Evolutionary conservation across 2,329 filamentous ascomycete genomes (phyloP).

Genomic region (Microthyrium microscopicum): DNA sequence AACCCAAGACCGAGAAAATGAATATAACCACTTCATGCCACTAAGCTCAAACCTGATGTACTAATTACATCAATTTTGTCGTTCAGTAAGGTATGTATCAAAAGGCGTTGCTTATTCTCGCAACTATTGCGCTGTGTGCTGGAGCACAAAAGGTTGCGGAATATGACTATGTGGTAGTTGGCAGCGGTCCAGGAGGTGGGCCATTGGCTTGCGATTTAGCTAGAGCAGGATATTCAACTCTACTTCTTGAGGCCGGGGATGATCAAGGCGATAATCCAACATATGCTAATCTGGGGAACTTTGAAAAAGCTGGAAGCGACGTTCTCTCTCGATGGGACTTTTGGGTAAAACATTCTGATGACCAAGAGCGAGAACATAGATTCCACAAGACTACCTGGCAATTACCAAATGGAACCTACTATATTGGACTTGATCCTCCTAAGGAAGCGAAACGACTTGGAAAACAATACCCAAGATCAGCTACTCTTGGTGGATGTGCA

Average conservation of each 20-base stretch:
- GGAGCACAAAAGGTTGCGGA: no score
- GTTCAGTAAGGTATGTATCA: no score
- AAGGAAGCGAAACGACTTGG: constrained; percentile 25
- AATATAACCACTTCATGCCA: no score
- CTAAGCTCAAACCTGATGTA: no score
- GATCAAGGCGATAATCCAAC: constrained; percentile 34
- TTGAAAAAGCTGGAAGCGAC: constrained; percentile 38
- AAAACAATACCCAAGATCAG: constrained; percentile 31
- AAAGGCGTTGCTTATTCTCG: no score
- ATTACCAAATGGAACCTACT: constrained; percentile 21
- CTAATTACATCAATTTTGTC: no score
- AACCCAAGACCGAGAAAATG: no score
- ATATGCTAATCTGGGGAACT: constrained; percentile 34
- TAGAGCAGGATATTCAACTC: constrained; percentile 40
- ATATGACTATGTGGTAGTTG: constrained; percentile 43
- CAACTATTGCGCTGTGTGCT: no score
- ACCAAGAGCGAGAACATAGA: constrained; percentile 33
- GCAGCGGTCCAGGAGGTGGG: constrained; percentile 42
- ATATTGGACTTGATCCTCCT: constrained; percentile 24
- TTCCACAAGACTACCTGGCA: constrained; percentile 41
- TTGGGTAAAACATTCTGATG: constrained; percentile 44
- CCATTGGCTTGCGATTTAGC: constrained; percentile 43
- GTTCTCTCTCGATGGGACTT: constrained; percentile 43
- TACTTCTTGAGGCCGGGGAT: constrained; percentile 45
- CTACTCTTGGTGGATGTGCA: constrained; percentile 30